Evolutionary conservation across 2,329 filamentous ascomycete species (phyloP).

Genomic region (Fusarium dimerum): DNA sequence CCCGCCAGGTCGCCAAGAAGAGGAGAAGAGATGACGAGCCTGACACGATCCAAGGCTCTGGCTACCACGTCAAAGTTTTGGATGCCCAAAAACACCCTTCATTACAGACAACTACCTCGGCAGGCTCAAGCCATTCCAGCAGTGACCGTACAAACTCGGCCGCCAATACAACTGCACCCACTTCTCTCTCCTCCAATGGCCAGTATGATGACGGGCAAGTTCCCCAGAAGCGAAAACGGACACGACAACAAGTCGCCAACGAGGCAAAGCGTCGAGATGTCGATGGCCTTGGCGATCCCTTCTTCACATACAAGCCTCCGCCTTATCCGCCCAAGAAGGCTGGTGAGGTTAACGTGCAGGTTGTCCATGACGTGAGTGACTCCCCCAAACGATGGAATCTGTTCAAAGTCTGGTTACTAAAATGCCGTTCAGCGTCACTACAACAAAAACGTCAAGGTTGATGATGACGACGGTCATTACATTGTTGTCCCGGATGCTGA

Average conservation of each 20-base stretch:
- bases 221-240: constrained; percentile 91
- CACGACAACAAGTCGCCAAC: constrained; percentile 77
- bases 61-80: constrained; percentile 73
- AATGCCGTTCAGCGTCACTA: constrained; percentile 33
- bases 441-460: constrained; percentile 70
- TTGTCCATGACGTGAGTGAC: constrained; percentile 62
- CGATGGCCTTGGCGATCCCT: constrained; percentile 69
- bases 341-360: constrained; percentile 68
- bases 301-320: constrained; percentile 80
- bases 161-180: constrained; percentile 84
- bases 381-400: neutral
- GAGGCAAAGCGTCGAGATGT: constrained; percentile 79
- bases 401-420: no score
- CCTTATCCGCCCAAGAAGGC: constrained; percentile 89
- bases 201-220: constrained; percentile 65
- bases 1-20: constrained; percentile 67
- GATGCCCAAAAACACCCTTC: constrained; percentile 72
- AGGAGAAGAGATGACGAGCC: constrained; percentile 65
- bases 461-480: constrained; percentile 97
- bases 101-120: constrained; percentile 64
- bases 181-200: constrained; percentile 67
- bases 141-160: constrained; percentile 81
- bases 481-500: constrained; percentile 86
- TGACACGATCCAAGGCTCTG: constrained; percentile 54
- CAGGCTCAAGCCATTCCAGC: constrained; percentile 74